Evolutionary conservation across 371 early-diverging fungal species (phyloP).

Genomic region (Mortierella sp.): DNA sequence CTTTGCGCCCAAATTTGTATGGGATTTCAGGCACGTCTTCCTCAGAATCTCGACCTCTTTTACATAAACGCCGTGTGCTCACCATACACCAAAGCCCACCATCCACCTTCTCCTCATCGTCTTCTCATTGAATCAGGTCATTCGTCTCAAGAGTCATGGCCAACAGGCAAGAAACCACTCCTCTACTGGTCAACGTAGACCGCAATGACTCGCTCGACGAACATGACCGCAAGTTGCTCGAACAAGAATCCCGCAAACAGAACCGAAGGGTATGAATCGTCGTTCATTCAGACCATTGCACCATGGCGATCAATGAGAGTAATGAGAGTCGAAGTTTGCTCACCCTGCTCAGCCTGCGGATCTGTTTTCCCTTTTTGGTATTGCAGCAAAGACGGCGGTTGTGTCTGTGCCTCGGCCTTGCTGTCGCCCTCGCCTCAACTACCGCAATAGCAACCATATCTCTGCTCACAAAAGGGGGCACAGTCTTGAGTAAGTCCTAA

Average conservation of each 20-base stretch:
- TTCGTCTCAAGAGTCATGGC: conserved; percentile 14
- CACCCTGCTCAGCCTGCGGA: not conserved
- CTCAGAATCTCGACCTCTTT: too few relatives aligned
- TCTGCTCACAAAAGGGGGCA: conserved; percentile 17
- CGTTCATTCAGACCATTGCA: too few relatives aligned
- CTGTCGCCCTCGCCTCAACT: conserved; percentile 29
- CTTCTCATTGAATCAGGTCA: too few relatives aligned
- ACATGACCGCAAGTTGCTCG: conserved; percentile 35
- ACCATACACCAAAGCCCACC: too few relatives aligned
- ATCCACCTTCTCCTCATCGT: too few relatives aligned
- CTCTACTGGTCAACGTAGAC: conserved; percentile 46
- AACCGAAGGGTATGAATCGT: conserved; percentile 16
- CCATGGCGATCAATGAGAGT: not conserved
- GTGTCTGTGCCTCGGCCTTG: conserved; percentile 39
- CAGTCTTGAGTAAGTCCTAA: conserved; percentile 8
- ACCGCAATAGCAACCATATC: conserved; percentile 27
- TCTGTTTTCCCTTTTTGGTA: not conserved
- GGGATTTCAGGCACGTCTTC: too few relatives aligned
- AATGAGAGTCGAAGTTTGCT: not conserved
- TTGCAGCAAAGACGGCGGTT: conserved; percentile 29
- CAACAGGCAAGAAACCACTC: conserved; percentile 27
- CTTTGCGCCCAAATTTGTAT: too few relatives aligned
- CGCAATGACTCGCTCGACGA: conserved; percentile 46
- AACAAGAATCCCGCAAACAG: conserved; percentile 29
- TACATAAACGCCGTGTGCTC: too few relatives aligned